These are phyloP conservation scores for Saccharomyces paradoxus DNA, from an alignment of 805 yeast genomes.

Conservation along the genomic window DNA sequence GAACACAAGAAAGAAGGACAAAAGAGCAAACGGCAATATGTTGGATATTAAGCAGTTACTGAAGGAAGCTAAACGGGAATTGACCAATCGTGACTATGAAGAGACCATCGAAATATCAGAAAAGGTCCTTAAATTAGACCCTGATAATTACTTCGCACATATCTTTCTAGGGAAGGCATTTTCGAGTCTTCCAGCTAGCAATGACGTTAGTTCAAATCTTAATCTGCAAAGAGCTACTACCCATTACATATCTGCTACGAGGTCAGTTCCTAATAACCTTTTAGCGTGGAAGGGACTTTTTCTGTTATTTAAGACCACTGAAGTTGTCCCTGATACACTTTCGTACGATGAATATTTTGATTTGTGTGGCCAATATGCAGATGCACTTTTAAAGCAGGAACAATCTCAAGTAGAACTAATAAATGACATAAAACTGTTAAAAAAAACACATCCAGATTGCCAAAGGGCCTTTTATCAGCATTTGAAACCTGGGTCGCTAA, in stretches of 20 bases:
- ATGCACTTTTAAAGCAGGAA: conserved; percentile 36
- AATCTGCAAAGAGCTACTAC: conserved; percentile 11
- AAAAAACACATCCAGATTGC: conserved; percentile 33
- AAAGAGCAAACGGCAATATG: conserved; percentile 14
- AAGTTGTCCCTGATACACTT: conserved; percentile 30
- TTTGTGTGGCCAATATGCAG: conserved; percentile 39
- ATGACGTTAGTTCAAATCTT: conserved; percentile 29
- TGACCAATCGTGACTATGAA: conserved; percentile 52
- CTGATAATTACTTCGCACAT: conserved; percentile 53
- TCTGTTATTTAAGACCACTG: conserved; percentile 32
- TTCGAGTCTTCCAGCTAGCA: conserved; percentile 35
- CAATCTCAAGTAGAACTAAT: conserved; percentile 42
- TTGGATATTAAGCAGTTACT: conserved; percentile 31
- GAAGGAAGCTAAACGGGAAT: conserved; percentile 44
- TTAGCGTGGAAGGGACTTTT: conserved; percentile 80
- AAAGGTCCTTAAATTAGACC: conserved; percentile 49
- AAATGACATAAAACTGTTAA: conserved; percentile 39
- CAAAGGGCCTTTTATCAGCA: conserved; percentile 42
- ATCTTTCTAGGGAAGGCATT: conserved; percentile 67
- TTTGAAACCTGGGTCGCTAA: conserved; percentile 47
- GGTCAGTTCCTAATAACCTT: conserved; percentile 41
- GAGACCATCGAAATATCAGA: conserved; percentile 50
- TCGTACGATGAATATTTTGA: conserved; percentile 37
- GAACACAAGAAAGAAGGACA: neutral
- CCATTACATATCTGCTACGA: conserved; percentile 43